Evolutionary conservation across 768 basidiomycete species (phyloP).

Genomic region (Phylloporus sp.): DNA sequence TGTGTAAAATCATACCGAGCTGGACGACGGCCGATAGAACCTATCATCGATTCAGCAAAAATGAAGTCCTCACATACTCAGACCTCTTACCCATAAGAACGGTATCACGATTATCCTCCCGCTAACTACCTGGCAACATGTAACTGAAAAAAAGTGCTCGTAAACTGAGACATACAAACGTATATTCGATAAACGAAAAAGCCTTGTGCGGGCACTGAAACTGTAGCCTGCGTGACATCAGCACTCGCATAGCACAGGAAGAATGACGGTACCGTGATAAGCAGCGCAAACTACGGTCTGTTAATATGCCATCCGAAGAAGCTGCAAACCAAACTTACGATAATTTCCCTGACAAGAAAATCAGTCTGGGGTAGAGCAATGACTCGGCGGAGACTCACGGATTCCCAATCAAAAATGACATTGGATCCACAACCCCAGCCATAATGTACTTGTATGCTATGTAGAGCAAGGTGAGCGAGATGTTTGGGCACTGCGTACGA

Average conservation of each 20-base stretch:
- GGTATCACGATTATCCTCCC: not conserved
- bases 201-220: not conserved
- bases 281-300: not conserved
- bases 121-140: not conserved
- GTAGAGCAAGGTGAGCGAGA: not conserved
- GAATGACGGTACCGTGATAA: not conserved
- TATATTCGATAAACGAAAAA: not conserved
- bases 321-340: not conserved
- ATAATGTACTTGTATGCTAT: not conserved
- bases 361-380: not conserved
- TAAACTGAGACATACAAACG: not conserved
- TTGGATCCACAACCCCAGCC: not conserved
- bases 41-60: not conserved
- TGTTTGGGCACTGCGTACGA: not conserved
- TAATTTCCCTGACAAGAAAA: not conserved
- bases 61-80: not conserved
- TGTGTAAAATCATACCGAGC: slow-evolving; percentile 3
- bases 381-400: not conserved
- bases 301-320: not conserved
- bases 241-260: too few relatives aligned
- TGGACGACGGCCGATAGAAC: not conserved
- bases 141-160: not conserved
- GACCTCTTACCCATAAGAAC: not conserved
- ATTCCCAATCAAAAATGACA: not conserved
- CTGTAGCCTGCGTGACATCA: not conserved